Percentiles rank a stretch among this genome's conserved stretches.
Evolutionary conservation across 2,329 filamentous ascomycete genomes (phyloP).

Genomic region (Pyrenophora graminea): DNA sequence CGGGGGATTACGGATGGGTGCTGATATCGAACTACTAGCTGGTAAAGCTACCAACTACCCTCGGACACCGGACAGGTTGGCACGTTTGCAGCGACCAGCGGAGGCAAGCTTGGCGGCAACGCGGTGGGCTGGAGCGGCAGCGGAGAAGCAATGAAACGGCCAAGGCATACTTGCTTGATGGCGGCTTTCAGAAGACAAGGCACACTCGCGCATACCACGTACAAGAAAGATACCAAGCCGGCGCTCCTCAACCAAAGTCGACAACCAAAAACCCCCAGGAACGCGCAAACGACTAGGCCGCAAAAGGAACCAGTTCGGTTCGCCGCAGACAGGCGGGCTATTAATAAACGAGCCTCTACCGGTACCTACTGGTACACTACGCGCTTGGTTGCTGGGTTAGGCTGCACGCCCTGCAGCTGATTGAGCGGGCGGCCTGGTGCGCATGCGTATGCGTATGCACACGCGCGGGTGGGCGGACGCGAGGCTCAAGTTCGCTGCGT

Average conservation of each 20-base stretch:
- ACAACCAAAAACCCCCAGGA: background rate
- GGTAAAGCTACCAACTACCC: constrained; percentile 13
- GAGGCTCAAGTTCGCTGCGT: too few species aligned
- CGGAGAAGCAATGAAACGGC: constrained; percentile 24
- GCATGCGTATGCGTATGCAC: background rate
- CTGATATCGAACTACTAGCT: too few species aligned
- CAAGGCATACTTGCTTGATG: constrained; percentile 19
- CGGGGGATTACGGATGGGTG: too few species aligned
- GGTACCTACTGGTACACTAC: background rate
- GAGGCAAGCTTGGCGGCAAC: constrained; percentile 25
- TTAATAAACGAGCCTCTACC: constrained; percentile 12
- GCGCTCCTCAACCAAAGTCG: background rate
- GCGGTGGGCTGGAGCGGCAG: constrained; percentile 27
- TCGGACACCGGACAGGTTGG: constrained; percentile 25
- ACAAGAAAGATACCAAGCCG: too few species aligned
- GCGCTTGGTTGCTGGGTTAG: constrained; percentile 10
- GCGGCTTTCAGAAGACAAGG: constrained; percentile 11
- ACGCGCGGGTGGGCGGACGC: too few species aligned
- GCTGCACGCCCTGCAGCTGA: constrained; percentile 8
- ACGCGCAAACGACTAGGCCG: background rate
- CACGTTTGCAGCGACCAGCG: constrained; percentile 25
- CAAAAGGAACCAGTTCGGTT: background rate
- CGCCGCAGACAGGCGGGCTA: constrained; percentile 1
- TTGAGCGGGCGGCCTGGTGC: constrained; percentile 6
- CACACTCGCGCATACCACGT: too few species aligned